Evolutionary conservation across 306 rosid genomes (phyloP).

Genomic region (Pachyrhizus erosus): DNA sequence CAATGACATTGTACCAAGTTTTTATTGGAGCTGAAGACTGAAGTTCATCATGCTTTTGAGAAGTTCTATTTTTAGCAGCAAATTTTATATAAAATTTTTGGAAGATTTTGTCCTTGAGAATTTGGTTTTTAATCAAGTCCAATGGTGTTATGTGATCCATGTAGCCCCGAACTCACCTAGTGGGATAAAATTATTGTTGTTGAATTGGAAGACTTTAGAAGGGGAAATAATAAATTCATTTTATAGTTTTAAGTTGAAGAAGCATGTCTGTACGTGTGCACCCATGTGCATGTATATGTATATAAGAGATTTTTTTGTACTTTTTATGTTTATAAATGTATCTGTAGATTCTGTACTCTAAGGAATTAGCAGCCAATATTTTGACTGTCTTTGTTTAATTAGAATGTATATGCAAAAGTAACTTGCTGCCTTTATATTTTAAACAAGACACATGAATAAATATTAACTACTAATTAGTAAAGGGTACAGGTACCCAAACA

Average conservation of each 20-base stretch:
- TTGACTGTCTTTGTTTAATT: conserved; percentile 23
- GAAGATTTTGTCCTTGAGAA: neutral
- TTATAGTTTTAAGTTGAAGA: neutral
- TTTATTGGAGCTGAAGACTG: conserved; percentile 24
- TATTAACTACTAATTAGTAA: neutral
- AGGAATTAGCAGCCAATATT: neutral
- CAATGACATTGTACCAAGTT: neutral
- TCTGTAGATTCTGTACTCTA: neutral
- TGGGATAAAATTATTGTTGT: neutral
- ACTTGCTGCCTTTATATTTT: conserved; percentile 10
- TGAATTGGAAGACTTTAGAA: neutral
- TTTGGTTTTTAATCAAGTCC: neutral
- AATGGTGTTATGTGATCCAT: neutral
- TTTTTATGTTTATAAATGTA: neutral
- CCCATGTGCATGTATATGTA: neutral
- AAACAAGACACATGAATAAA: neutral
- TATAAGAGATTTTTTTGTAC: neutral
- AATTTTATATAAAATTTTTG: neutral
- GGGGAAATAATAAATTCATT: neutral
- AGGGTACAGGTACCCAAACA: neutral
- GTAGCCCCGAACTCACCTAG: neutral
- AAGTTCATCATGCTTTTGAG: conserved; percentile 21
- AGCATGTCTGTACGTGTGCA: neutral
- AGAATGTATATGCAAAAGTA: neutral
- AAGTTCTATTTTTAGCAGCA: neutral